These are phyloP conservation scores for Mycena leptocephala DNA, from an alignment of 768 basidiomycete genomes.

Conservation along the genomic window DNA sequence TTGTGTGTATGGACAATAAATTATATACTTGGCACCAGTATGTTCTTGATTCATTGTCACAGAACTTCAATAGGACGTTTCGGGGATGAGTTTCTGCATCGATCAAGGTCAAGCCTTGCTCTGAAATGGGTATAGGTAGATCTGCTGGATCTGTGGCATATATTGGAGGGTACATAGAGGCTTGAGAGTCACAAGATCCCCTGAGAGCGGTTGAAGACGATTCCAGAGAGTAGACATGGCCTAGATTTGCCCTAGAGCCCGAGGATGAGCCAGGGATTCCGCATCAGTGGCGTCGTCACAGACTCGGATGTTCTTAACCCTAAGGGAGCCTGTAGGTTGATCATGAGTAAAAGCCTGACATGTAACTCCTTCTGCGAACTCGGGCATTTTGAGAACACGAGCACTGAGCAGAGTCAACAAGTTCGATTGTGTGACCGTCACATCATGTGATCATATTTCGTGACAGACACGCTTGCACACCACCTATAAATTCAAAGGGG, in stretches of 20 bases:
- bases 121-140: neutral
- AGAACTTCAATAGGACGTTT: too few species aligned
- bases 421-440: too few species aligned
- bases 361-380: too few species aligned
- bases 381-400: too few species aligned
- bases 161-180: neutral
- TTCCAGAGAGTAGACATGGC: neutral
- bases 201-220: neutral
- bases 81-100: too few species aligned
- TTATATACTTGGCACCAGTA: neutral
- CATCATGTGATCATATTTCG: neutral
- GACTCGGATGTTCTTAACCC: neutral
- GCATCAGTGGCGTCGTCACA: neutral
- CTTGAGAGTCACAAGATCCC: too few species aligned
- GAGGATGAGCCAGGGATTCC: neutral
- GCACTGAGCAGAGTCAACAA: too few species aligned
- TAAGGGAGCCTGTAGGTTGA: neutral
- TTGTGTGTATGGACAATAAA: too few species aligned
- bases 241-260: neutral
- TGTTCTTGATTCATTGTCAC: too few species aligned
- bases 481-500: too few species aligned
- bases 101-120: too few species aligned
- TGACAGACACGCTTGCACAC: too few species aligned
- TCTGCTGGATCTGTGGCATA: neutral
- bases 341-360: neutral